Evolutionary conservation across 768 basidiomycete genomes (phyloP), one percentile per base, ranked within the genome.

Genomic region (Amanita rimosa): DNA sequence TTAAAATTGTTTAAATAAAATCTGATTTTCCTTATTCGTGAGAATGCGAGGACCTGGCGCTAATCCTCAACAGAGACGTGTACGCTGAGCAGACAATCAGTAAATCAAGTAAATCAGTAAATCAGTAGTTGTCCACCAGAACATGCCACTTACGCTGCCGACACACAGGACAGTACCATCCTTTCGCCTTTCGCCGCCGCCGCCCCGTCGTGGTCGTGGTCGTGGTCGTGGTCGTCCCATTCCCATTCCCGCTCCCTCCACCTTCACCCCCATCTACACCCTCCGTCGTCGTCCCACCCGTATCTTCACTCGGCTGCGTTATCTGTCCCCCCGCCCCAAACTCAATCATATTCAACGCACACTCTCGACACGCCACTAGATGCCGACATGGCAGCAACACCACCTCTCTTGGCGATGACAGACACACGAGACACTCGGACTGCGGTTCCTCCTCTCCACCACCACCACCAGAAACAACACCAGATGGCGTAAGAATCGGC

Each of bases 151-250:
- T 60, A 93, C 90, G 91, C 73, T 93, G 92, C 55, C 93, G 78
- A 64, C 93, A 95, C 43, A 97, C 89, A 24, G 93, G 93, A 62
- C 93, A 97, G 74, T 86, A 90, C 93, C 93, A 97, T 4, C 93
- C 93, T 66, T 97, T 97, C 0, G 90, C 86, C 68, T 90, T 94
- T 56, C 91, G 75, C 72, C 92, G 94, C 60, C 92, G 72, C 52
- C 90, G 26, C 22, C 61, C 59, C 4, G 60, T 57, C n/a, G 60
- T 57, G 3, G 22, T 24, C 22, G 22, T n/a, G n/a, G n/a, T 24
- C 22, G 22, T 24, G 2, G 22, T 24, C 22, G 22, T 24, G 3
- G 22, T 24, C 5, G 22, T 24, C 22, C 22, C 22, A 9, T 66
- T 62, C 11, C 56, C 6, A 6, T 6, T 26, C 26, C 56, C 57